Evolutionary conservation across 768 basidiomycete species (phyloP), one percentile per base, ranked within the genome.

Genomic region (Trametes sanguinea): DNA sequence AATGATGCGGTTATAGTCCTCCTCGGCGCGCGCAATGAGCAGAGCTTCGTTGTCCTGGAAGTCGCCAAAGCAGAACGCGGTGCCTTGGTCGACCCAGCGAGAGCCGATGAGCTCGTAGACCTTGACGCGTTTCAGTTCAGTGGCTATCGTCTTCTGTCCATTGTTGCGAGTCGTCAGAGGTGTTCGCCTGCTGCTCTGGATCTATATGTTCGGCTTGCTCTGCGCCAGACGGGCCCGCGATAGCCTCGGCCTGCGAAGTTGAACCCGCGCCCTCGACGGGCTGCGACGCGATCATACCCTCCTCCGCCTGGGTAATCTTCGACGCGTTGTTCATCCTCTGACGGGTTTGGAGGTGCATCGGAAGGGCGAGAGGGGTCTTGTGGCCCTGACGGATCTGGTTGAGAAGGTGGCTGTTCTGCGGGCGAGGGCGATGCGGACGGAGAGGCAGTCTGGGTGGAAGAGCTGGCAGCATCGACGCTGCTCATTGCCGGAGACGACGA

Each of bases 61-160:
- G 72, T 95, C 88, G 47, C 95, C 95, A 70, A 91, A 92, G 74
- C 95, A 97, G 72, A 95, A 92, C 1, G 97, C 97, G 16, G 97
- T 99, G 50, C 97, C 97, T 72, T 94, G 88, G 80, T 99, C 97
- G 57, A 88, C 83, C 97, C 97, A 99, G 59, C 88, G 85, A 65
- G 90, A 83, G 61, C 90, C 93, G 55, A 94, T 84, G 62, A 99
- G 88, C 75, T 95, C 90, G 76, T 99, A 98, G 30, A 99, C 96
- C 90, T 99, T 92, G 77, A 92, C 90, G 83, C 90, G 90, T 80
- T 92, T 92, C 71, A 90, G 77, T 67, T 90, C 90, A n/a, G 69
- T 87, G 83, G 68, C 71, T 73, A 32, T 88, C 86, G 54, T 80
- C 77, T 60, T 90, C 89, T 6, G 83, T 76, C 63, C 82, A 88